Conservation (phyloP, 257 asterid genomes). For the Jaltomata sinuosa region DNA sequence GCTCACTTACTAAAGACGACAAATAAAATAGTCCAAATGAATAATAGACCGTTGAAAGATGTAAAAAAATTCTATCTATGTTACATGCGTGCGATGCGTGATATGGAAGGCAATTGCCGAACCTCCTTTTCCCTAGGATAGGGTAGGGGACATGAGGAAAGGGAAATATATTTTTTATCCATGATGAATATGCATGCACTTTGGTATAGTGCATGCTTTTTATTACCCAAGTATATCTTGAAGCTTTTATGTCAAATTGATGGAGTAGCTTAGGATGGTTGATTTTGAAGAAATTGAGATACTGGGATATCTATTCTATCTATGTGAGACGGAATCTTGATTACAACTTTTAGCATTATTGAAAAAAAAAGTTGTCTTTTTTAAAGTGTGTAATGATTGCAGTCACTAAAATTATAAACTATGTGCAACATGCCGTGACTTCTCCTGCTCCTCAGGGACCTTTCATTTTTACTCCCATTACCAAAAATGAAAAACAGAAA, state of each 20-base stretch:
- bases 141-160: neutral
- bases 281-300: neutral
- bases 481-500: no score
- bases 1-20: no score
- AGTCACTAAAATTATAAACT: neutral
- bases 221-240: neutral
- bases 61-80: neutral
- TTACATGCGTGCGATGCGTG: neutral
- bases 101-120: neutral
- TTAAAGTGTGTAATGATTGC: neutral
- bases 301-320: neutral
- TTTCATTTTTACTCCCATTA: no score
- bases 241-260: neutral
- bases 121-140: neutral
- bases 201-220: neutral
- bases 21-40: no score
- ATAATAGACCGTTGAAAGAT: neutral
- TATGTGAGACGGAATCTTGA: neutral
- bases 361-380: neutral
- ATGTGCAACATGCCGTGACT: neutral
- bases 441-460: neutral
- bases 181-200: slow-evolving; percentile 44
- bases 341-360: neutral
- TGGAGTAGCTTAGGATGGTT: neutral
- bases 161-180: neutral